These are phyloP conservation scores for Apocynum venetum DNA, from an alignment of 257 asterid species.

Conservation along the genomic window DNA sequence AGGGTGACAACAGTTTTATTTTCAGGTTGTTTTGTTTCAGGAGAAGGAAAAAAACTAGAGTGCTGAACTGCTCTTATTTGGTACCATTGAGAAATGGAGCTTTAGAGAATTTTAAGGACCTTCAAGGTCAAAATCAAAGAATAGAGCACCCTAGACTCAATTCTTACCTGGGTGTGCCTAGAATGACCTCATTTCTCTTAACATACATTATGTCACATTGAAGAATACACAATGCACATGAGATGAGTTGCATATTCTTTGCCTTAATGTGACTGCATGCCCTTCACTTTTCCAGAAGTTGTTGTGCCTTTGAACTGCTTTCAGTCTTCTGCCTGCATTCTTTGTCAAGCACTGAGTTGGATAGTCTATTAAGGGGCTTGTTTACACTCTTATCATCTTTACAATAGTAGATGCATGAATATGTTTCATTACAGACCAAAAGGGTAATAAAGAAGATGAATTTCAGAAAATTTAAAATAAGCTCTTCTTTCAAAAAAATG, in stretches of 20 bases:
- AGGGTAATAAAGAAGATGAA: not conserved
- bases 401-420: not conserved
- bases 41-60: not conserved
- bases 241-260: not conserved
- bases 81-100: not conserved
- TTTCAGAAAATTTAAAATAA: not conserved
- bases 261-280: not conserved
- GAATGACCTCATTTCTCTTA: not conserved
- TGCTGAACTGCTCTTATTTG: constrained; percentile 4
- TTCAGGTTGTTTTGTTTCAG: not conserved
- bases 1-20: not conserved
- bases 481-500: not conserved
- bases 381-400: not conserved
- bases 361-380: constrained; percentile 2
- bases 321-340: not conserved
- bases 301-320: not conserved
- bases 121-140: not conserved
- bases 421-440: not conserved
- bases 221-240: not conserved
- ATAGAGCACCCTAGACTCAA: not conserved
- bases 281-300: not conserved
- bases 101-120: not conserved
- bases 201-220: not conserved
- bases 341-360: constrained; percentile 1
- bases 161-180: not conserved